Base-by-base conservation (phyloP, 2,329 filamentous ascomycete genomes). In the Trichophyton rubrum region DNA sequence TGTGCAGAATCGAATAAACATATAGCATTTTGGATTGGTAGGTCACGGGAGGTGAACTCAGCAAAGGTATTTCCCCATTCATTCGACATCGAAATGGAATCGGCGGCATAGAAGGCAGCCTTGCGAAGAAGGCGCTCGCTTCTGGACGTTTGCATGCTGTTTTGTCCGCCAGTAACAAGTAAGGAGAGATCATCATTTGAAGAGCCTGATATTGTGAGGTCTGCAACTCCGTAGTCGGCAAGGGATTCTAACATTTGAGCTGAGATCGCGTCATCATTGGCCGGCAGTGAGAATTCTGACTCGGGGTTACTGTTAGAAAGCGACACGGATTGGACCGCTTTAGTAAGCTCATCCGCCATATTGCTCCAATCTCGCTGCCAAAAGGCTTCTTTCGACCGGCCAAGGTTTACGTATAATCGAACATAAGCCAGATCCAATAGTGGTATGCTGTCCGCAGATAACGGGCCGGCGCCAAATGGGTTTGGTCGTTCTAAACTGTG, bases 1-100 rank as follows among this genome's bases (percentile, higher is more conserved):
- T 96, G 91, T 1, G 89, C 88, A 69, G 92, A 97, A 69, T 97
- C 92, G 68, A 96, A 95, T 3, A 88, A 86, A 72, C 92, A 96
- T 79, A 97, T 85, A 0, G 90, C 89, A 13, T 89, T 90, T 70
- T 96, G 92, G 43, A 96, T 82, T 0, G 93, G 90, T 11, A 97
- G 79, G 69, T 96, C 90, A 51, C 89, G 82, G 59, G 88, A 90
- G 0, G 85, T 87, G 63, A 89, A 86, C 64, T 96, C 90, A 6
- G 88, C 86, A 74, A 92, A 93, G 0, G 89, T 90, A 30, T 92
- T 84, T 0, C 90, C 90, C 11, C 93, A 81, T 69, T 88, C 91
- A 71, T 95, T 88, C 1, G 90, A 87, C 84, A 93, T 93, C 30
- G 85, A 84, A 7, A 99, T 82, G 0, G 91, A 95, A 71, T 96